A percentile compares a stretch with the other conserved stretches of the same genome.
These are phyloP conservation scores for Echinochloa phyllopogon DNA, from an alignment of 176 grass and related monocot species.

Conservation along the genomic window DNA sequence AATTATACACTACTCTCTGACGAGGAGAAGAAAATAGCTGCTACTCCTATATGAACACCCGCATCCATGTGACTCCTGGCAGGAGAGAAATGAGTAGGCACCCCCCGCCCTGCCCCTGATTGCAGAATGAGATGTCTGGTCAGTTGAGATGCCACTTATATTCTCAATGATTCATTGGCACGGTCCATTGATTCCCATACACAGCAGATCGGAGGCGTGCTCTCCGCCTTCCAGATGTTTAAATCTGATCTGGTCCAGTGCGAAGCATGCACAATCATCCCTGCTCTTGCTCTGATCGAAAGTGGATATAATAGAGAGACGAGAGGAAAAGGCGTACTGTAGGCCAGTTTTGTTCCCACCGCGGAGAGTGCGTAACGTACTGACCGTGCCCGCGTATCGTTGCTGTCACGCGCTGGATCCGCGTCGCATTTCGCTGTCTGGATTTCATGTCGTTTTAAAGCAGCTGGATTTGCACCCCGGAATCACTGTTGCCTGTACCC, in stretches of 20 bases:
- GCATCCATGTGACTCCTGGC: conserved; percentile 4
- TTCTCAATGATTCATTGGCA: background rate
- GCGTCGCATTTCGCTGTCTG: background rate
- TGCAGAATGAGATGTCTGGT: conserved; percentile 10
- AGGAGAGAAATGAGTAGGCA: background rate
- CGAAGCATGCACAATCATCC: background rate
- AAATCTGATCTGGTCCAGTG: background rate
- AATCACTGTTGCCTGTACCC: too few relatives aligned
- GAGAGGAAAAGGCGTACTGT: background rate
- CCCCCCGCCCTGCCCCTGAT: background rate
- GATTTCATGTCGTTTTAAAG: background rate
- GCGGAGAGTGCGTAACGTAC: too few relatives aligned
- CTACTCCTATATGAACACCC: background rate
- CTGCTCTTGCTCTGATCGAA: background rate
- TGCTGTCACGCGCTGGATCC: background rate
- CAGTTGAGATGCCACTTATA: conserved; percentile 27
- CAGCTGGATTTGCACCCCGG: background rate
- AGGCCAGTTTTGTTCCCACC: conserved; percentile 22
- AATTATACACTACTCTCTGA: background rate
- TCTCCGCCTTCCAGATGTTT: background rate
- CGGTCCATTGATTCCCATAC: conserved; percentile 3
- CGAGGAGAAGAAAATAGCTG: background rate
- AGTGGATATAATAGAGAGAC: background rate
- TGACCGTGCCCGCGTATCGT: too few relatives aligned
- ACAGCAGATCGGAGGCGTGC: conserved; percentile 4